Evolutionary conservation across 2,329 filamentous ascomycete species (phyloP).

Genomic region (Exophiala aquamarina): DNA sequence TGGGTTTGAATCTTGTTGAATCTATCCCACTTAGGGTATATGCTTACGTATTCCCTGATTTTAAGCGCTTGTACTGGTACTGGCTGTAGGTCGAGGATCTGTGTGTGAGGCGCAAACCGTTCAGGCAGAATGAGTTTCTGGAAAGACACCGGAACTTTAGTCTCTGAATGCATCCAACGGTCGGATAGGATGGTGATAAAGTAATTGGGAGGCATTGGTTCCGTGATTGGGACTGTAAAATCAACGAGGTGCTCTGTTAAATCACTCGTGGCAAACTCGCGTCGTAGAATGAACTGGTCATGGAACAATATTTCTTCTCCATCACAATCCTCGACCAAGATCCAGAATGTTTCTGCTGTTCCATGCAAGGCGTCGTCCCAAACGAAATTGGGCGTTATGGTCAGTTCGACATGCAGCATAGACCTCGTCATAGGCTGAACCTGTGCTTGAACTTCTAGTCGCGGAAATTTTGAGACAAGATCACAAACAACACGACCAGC

Average conservation of each 20-base stretch:
- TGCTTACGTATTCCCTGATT: conserved; percentile 72
- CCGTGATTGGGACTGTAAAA: conserved; percentile 92
- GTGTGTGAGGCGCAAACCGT: conserved; percentile 92
- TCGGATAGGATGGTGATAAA: conserved; percentile 95
- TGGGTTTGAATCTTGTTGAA: conserved; percentile 99
- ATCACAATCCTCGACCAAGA: conserved; percentile 94
- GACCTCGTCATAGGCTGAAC: conserved; percentile 94
- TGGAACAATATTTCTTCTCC: conserved; percentile 94
- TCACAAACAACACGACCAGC: conserved; percentile 82
- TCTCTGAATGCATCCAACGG: conserved; percentile 98
- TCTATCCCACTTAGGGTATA: conserved; percentile 80
- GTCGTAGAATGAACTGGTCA: conserved; percentile 88
- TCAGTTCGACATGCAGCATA: conserved; percentile 85
- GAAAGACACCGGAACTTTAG: conserved; percentile 88
- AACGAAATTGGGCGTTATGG: conserved; percentile 89
- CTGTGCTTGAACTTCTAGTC: conserved; percentile 87
- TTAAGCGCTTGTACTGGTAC: conserved; percentile 88
- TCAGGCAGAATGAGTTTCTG: conserved; percentile 92
- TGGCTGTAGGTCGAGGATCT: conserved; percentile 86
- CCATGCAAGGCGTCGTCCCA: conserved; percentile 94
- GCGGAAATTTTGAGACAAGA: conserved; percentile 87
- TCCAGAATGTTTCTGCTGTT: conserved; percentile 90
- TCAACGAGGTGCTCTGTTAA: conserved; percentile 93
- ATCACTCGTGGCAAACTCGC: conserved; percentile 81
- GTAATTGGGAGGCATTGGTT: conserved; percentile 98